These are phyloP conservation scores for Leucaena leucocephala DNA, from an alignment of 306 rosid species.

Conservation along the genomic window DNA sequence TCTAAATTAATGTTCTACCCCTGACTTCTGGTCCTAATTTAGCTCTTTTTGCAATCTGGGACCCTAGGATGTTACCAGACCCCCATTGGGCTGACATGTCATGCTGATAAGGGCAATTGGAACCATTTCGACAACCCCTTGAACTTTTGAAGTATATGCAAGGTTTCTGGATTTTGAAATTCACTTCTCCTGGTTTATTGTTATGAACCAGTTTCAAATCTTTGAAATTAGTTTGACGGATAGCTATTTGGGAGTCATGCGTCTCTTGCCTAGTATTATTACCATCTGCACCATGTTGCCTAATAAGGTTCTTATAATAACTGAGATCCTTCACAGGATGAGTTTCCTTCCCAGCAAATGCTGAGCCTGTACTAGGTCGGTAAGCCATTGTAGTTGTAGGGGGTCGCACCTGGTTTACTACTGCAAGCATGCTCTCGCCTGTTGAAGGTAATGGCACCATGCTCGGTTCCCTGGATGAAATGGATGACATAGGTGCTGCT, in stretches of 20 bases:
- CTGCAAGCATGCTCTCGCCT: slow-evolving; percentile 23
- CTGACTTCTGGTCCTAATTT: slow-evolving; percentile 46
- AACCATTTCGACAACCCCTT: slow-evolving; percentile 71
- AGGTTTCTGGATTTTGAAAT: slow-evolving; percentile 50
- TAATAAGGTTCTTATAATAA: slow-evolving; percentile 69
- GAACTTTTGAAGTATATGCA: slow-evolving; percentile 62
- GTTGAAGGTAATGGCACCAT: slow-evolving; percentile 19
- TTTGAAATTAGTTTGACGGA: slow-evolving; percentile 36
- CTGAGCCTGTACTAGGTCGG: slow-evolving; percentile 30
- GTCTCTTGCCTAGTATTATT: slow-evolving; percentile 28
- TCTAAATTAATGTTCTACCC: slow-evolving; percentile 33
- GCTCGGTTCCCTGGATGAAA: slow-evolving; percentile 32
- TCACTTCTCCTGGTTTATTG: slow-evolving; percentile 43
- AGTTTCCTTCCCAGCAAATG: slow-evolving; percentile 9
- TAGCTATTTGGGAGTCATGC: slow-evolving; percentile 51
- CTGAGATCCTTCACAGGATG: slow-evolving; percentile 51
- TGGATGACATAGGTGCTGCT: slow-evolving; percentile 21
- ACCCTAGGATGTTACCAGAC: slow-evolving; percentile 28
- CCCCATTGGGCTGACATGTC: slow-evolving; percentile 42
- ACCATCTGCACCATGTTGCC: slow-evolving; percentile 60
- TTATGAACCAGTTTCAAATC: slow-evolving; percentile 49
- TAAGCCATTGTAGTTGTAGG: slow-evolving; percentile 22
- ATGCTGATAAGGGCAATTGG: slow-evolving; percentile 57
- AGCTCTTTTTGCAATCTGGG: slow-evolving; percentile 57
- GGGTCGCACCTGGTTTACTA: slow-evolving; percentile 37